These are phyloP conservation scores for Fusarium siculi DNA, from an alignment of 2,329 filamentous ascomycete species.

Conservation along the genomic window DNA sequence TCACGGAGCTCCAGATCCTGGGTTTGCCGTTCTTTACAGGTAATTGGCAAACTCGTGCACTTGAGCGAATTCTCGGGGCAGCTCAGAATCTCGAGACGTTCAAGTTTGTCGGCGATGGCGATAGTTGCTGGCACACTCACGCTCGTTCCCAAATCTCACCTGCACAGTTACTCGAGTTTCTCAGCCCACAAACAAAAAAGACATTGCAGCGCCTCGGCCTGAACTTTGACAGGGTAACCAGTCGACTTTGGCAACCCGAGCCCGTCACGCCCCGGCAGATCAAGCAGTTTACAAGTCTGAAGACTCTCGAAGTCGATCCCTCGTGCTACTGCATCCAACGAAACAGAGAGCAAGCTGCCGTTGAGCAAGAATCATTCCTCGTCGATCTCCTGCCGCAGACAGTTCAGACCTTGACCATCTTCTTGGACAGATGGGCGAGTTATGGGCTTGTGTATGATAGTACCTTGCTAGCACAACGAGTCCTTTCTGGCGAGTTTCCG, in stretches of 20 bases:
- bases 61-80: not conserved
- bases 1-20: not conserved
- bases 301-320: not conserved
- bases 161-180: not conserved
- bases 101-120: rapidly evolving
- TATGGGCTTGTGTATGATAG: not conserved
- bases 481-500: not conserved
- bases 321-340: not conserved
- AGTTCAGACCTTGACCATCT: not conserved
- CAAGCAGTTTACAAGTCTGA: not conserved
- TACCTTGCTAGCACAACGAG: not conserved
- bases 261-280: not conserved
- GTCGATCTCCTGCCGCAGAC: not conserved
- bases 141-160: not conserved
- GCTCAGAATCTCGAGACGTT: not conserved
- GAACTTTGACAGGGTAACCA: not conserved
- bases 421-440: rapidly evolving
- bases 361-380: not conserved
- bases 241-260: no score
- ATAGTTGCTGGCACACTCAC: rapidly evolving
- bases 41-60: not conserved
- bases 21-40: not conserved
- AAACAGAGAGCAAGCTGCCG: rapidly evolving
- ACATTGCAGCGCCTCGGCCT: not conserved
- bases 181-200: not conserved